These are phyloP conservation scores for Yamadazyma pseudoaaseri DNA, from an alignment of 1,139 yeast species.

Conservation along the genomic window DNA sequence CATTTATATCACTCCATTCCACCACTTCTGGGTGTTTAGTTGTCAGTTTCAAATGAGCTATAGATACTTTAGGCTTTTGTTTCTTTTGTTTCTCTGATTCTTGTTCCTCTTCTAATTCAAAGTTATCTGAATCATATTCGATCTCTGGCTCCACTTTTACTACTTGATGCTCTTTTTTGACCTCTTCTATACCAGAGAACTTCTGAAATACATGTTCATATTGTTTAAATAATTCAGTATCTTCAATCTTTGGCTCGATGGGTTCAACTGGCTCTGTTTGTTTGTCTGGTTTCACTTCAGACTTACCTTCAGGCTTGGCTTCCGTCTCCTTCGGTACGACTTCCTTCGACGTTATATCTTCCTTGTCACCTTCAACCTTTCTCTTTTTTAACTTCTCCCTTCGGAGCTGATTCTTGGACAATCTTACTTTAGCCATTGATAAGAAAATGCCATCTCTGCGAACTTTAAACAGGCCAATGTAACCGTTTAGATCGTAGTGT, in stretches of 20 bases:
- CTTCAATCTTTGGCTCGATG: slow-evolving; percentile 1
- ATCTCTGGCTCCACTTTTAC: not conserved
- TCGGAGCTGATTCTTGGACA: slow-evolving; percentile 62
- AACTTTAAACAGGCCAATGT: no score
- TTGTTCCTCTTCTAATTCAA: slow-evolving; percentile 5
- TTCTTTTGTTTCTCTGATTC: slow-evolving; percentile 45
- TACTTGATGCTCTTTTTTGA: slow-evolving; percentile 11
- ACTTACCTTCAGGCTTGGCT: no score
- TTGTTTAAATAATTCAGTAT: slow-evolving; percentile 7
- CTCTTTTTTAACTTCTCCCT: slow-evolving; percentile 58
- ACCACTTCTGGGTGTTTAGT: slow-evolving; percentile 68
- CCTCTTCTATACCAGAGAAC: slow-evolving; percentile 2
- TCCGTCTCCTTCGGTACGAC: not conserved
- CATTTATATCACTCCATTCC: slow-evolving; percentile 87
- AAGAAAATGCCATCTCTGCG: no score
- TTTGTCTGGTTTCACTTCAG: not conserved
- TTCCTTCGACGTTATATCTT: not conserved
- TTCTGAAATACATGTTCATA: slow-evolving; percentile 3
- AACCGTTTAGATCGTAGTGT: no score
- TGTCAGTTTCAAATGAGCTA: slow-evolving; percentile 65
- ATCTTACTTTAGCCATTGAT: slow-evolving; percentile 22
- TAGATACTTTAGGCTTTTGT: slow-evolving; percentile 55
- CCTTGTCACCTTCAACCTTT: slow-evolving; percentile 20
- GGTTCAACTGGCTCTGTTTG: not conserved
- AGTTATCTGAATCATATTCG: slow-evolving; percentile 24